Percentiles rank a stretch among this genome's conserved stretches.
These are phyloP conservation scores for Alternaria tenuissima DNA, from an alignment of 2,329 filamentous ascomycete species.

Conservation along the genomic window DNA sequence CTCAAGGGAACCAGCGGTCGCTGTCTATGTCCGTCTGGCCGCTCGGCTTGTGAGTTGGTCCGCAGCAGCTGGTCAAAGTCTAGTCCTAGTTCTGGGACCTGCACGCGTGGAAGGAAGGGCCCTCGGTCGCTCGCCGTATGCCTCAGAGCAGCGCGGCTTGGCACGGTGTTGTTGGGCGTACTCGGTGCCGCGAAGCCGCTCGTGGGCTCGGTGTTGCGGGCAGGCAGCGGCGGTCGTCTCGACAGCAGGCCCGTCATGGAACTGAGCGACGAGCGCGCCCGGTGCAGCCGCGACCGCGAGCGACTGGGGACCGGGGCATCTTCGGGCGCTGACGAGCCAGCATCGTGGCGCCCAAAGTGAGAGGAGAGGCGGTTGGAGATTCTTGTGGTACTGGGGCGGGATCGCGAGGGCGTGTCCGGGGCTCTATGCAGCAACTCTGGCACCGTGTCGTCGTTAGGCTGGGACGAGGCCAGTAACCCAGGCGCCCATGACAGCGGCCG, in stretches of 20 bases:
- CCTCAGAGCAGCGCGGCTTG: constrained; percentile 30
- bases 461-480: constrained; percentile 29
- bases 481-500: constrained; percentile 48
- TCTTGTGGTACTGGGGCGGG: constrained; percentile 36
- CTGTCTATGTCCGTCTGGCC: constrained; percentile 27
- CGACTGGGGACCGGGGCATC: constrained; percentile 25
- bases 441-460: constrained; percentile 27
- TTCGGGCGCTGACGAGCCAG: constrained; percentile 37
- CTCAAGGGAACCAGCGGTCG: constrained; percentile 27
- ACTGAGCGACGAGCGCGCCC: constrained; percentile 49
- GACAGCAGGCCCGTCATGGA: constrained; percentile 45
- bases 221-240: constrained; percentile 35
- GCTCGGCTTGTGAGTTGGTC: constrained; percentile 26
- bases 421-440: constrained; percentile 31
- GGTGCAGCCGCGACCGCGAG: constrained; percentile 43
- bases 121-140: constrained; percentile 39
- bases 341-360: constrained; percentile 40
- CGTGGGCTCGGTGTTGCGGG: constrained; percentile 25
- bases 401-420: constrained; percentile 24
- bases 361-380: constrained; percentile 43
- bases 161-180: constrained; percentile 24
- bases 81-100: constrained; percentile 49
- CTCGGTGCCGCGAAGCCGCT: constrained; percentile 25
- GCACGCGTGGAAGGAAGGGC: constrained; percentile 44
- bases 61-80: constrained; percentile 48